phyloP scores from a whole-genome alignment of 257 asterid genomes.

The Gentiana macrophylla region DNA sequence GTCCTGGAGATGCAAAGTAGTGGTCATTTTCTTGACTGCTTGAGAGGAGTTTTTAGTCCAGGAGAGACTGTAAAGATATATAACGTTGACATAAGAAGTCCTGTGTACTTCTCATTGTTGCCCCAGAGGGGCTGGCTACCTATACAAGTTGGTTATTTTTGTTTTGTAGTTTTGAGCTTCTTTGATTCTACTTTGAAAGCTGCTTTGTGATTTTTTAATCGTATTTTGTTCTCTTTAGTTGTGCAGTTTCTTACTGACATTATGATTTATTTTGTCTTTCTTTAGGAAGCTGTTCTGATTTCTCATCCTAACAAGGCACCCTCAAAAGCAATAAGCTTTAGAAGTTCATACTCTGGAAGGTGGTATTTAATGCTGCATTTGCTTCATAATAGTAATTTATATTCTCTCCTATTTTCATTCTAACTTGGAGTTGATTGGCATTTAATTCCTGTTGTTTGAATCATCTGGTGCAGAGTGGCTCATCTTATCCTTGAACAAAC shows the following conservation, averaged over 20 bases:
- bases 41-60: conserved; percentile 65
- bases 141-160: conserved; percentile 48
- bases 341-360: conserved; percentile 99
- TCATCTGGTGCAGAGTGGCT: conserved; percentile 51
- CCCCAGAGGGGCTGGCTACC: conserved; percentile 98
- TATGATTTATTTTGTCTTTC: conserved; percentile 8
- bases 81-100: conserved; percentile 71
- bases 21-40: conserved; percentile 74
- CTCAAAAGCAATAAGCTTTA: conserved; percentile 59
- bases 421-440: neutral
- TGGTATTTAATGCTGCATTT: conserved; percentile 23
- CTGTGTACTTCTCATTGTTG: conserved; percentile 72
- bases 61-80: conserved; percentile 74
- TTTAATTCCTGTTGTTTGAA: conserved; percentile 5
- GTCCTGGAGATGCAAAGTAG: conserved; percentile 81
- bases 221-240: neutral
- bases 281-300: conserved; percentile 74
- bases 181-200: neutral
- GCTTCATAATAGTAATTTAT: neutral
- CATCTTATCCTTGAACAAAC: conserved; percentile 81
- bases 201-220: neutral
- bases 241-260: conserved; percentile 13
- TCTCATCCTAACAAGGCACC: conserved; percentile 68
- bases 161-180: neutral
- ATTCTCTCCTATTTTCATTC: neutral